Base-by-base conservation (phyloP, 352 stramenopile genomes). In the Phytophthora cryptogea region DNA sequence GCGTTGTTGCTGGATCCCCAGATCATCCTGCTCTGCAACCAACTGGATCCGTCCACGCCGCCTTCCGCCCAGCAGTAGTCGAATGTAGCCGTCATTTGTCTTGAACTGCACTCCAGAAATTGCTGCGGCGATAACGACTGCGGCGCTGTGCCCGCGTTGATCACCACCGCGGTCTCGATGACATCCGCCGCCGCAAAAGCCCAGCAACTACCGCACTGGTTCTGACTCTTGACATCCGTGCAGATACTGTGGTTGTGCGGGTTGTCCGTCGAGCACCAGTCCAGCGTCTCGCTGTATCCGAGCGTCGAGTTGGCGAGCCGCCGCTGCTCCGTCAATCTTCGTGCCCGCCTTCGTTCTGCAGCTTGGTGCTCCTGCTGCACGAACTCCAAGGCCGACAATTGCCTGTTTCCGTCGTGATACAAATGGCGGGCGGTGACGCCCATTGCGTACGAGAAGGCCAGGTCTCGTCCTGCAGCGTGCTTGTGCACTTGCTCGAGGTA, bases 201-300 rank as follows among this genome's bases (percentile, higher is more conserved):
- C 83, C 85, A 94, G 54, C 85, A 94, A 49, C 79, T 90, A 11
- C 85, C 85, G 50, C 85, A 94, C 49, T 82, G 76, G 53, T 90
- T 83, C 53, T 94, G 83, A 58, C 78, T 92, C 74, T 92, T 92
- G 43, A 94, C 66, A 9, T 63, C 62, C 2, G 81, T 87, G 40
- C 85, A 94, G 46, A 92, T 78, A 54, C 80, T 92, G 32, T 68
- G 63, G 36, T 80, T 72, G 40, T 69, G 53, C 13, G 79, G 58
- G 55, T 92, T 94, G 63, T 94, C 71, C 10, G 55, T 76, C 26
- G 80, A 78, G 60, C 85, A 94, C 85, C 85, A 94, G 50, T 94
- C 70, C 30, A 94, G 50, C 41, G 78, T 70, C 40, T 64, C 26
- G 13, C 65, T 78, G 8, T 66, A 61, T 72, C 35, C 23, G 30